Percentiles rank a stretch among this genome's conserved stretches.
These are phyloP conservation scores for Fusarium odoratissimum DNA, from an alignment of 2,329 filamentous ascomycete genomes.

Conservation along the genomic window DNA sequence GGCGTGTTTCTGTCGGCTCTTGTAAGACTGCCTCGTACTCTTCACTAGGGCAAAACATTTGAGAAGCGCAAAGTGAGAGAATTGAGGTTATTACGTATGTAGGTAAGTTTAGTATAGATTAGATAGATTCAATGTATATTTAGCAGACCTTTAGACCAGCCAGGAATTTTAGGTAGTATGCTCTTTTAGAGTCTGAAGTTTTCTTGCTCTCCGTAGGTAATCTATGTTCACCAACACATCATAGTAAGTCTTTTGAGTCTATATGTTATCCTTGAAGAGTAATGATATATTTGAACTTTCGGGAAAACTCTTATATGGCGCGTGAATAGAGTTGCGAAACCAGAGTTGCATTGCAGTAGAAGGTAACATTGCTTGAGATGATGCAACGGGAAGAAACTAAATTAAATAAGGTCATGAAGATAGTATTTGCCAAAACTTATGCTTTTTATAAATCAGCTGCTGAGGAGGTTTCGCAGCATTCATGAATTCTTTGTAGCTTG, in stretches of 20 bases:
- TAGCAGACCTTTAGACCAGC: fast-evolving
- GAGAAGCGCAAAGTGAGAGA: not conserved
- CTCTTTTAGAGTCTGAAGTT: no score
- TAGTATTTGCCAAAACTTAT: fast-evolving
- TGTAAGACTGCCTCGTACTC: not conserved
- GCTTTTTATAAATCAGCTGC: fast-evolving
- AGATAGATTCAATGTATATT: no score
- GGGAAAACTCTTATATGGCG: fast-evolving
- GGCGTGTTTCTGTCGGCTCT: not conserved
- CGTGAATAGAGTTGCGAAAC: not conserved
- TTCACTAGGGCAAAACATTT: not conserved
- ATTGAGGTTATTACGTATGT: not conserved
- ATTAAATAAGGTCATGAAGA: fast-evolving
- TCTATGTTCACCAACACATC: not conserved
- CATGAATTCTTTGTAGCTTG: not conserved
- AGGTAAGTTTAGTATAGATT: no score
- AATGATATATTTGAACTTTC: not conserved
- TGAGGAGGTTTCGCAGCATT: not conserved
- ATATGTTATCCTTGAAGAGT: fast-evolving
- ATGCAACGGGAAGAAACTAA: not conserved
- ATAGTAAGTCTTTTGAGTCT: not conserved
- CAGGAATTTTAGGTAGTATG: no score
- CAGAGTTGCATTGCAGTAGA: not conserved
- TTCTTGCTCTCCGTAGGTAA: no score
- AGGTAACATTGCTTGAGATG: not conserved